Base-by-base conservation (phyloP, 371 early-diverging fungal species). In the Rhizopus delemar region DNA sequence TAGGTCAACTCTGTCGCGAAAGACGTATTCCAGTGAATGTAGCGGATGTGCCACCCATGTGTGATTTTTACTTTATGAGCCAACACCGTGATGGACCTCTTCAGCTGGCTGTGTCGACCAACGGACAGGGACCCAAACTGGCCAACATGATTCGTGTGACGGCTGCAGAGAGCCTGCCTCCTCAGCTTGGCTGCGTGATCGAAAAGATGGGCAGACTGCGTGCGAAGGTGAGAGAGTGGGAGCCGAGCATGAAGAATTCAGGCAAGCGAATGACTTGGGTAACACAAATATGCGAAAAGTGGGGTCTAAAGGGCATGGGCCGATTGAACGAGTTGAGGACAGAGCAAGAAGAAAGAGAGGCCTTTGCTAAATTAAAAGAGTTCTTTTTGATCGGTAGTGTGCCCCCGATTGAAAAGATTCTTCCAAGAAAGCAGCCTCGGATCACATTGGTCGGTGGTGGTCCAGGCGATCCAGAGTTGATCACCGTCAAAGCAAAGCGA, bases 11-110 rank as follows among this genome's bases (percentile, higher is more conserved):
- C 16, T 87, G 91, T 63, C 78, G 88, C 34, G 68, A 67, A 29
- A 80, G 71, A 36, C 78, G 87, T 33, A 93, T 94, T 45, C 94
- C 94, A 7, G 93, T 95, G 46, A 96, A 96, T 62, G 93, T 93
- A 15, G 95, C 95, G 0, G 96, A 96, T 62, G 89, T 93, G 16
- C 91, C 93, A 12, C 86, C 88, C 13, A 75, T 91, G 68, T 96
- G 95, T 70, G 94, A 96, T 64, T 95, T 96, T 66, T 94, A 89
- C 70, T 95, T 94, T 69, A 93, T 93, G 86, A 90, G 93, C 29
- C 89, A 86, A 32, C 89, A 90, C 62, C 78, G 92, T 4, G 92
- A 93, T 58, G 90, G 90, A 22, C 86, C 90, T 31, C 77, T 93
- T 16, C 94, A 95, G 64, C 82, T 96, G 52, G 94, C 92, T 0